These are phyloP conservation scores for Mycena metata DNA, from an alignment of 768 basidiomycete genomes.

Conservation along the genomic window DNA sequence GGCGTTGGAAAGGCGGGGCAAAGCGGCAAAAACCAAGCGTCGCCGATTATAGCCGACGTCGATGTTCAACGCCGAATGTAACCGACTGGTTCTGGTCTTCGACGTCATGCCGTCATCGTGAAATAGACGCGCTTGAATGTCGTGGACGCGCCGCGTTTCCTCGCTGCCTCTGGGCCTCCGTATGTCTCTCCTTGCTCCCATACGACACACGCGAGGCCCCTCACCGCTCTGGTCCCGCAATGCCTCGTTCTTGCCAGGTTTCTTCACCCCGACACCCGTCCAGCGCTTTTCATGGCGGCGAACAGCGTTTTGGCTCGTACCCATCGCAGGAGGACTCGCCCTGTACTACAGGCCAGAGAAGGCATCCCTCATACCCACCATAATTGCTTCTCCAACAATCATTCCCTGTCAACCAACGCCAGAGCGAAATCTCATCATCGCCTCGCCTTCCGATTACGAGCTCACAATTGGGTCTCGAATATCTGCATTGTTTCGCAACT, in stretches of 20 bases:
- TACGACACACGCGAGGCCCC: conserved; percentile 18
- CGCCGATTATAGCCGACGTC: background rate
- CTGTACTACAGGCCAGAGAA: conserved; percentile 63
- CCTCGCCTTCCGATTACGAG: conserved; percentile 78
- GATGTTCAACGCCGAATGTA: too few relatives aligned
- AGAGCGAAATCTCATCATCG: conserved; percentile 55
- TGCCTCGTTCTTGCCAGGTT: conserved; percentile 47
- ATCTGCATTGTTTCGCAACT: conserved; percentile 61
- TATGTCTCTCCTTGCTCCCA: conserved; percentile 17
- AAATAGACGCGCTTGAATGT: conserved; percentile 17
- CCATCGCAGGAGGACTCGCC: conserved; percentile 67
- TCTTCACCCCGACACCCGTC: conserved; percentile 52
- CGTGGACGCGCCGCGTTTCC: conserved; percentile 22
- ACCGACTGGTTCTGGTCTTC: background rate
- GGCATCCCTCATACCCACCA: conserved; percentile 56
- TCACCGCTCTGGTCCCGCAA: conserved; percentile 42
- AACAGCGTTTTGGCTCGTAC: conserved; percentile 66
- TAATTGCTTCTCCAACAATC: conserved; percentile 64
- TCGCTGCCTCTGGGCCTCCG: conserved; percentile 30
- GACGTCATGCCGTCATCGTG: conserved; percentile 33
- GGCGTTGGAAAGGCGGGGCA: too few relatives aligned
- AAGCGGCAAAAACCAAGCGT: too few relatives aligned
- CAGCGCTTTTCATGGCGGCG: conserved; percentile 46
- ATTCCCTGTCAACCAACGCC: conserved; percentile 54
- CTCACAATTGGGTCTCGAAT: conserved; percentile 61